Percentiles rank a stretch among this genome's conserved stretches.
phyloP scores from a whole-genome alignment of 139 green algal species.

The Chloropicon primus region DNA sequence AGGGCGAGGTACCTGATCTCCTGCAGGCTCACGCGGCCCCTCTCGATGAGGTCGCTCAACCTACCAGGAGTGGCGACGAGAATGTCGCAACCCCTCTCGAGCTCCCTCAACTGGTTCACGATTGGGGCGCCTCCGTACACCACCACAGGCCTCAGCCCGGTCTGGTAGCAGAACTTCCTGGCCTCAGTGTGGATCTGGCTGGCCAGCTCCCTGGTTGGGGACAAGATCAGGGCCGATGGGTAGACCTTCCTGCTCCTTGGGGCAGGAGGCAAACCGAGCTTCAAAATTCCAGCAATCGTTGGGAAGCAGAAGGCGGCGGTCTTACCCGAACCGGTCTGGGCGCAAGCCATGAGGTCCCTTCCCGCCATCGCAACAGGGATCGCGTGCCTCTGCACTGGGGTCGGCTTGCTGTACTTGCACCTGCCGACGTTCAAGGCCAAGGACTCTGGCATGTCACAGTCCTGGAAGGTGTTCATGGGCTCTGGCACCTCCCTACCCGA shows the following conservation, averaged over 20 bases:
- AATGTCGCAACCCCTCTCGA: slow-evolving; percentile 80
- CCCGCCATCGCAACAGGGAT: neutral
- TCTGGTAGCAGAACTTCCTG: slow-evolving; percentile 89
- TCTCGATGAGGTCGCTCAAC: slow-evolving; percentile 79
- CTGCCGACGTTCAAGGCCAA: neutral
- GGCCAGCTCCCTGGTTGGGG: slow-evolving; percentile 84
- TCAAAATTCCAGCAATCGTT: neutral
- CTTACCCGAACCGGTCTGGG: neutral
- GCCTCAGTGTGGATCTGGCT: slow-evolving; percentile 78
- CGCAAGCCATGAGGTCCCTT: neutral
- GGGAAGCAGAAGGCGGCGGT: neutral
- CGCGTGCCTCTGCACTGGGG: slow-evolving; percentile 1
- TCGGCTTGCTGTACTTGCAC: neutral
- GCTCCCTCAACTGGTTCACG: slow-evolving; percentile 74
- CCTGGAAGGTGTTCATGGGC: neutral
- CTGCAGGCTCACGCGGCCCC: slow-evolving; percentile 27
- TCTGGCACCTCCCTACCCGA: neutral
- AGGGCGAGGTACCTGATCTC: slow-evolving; percentile 70
- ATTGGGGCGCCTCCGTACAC: slow-evolving; percentile 92
- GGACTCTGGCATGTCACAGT: neutral
- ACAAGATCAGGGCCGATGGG: slow-evolving; percentile 27
- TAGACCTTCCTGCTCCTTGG: neutral
- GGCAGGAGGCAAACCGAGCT: neutral
- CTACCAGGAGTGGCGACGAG: slow-evolving; percentile 80
- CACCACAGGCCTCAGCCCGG: slow-evolving; percentile 75